Evolutionary conservation across 2,329 filamentous ascomycete species (phyloP).

Genomic region (Curvularia verruculosa): DNA sequence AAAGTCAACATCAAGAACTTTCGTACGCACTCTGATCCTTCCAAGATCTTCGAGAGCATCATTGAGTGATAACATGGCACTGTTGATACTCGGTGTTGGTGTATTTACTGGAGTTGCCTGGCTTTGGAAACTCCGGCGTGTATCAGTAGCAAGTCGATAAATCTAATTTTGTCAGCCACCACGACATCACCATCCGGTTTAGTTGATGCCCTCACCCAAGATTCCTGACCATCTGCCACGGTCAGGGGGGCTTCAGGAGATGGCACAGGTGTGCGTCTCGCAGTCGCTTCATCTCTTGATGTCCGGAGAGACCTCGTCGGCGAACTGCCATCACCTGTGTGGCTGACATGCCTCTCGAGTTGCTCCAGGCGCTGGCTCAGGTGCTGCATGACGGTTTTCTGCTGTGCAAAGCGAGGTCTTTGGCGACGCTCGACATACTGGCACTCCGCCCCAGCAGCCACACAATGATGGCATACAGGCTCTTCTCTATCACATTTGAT

Average conservation of each 20-base stretch:
- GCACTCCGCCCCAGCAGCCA: constrained; percentile 31
- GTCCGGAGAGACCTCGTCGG: constrained; percentile 2
- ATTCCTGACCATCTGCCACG: constrained; percentile 30
- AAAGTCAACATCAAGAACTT: constrained; percentile 17
- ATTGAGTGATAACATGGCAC: constrained; percentile 35
- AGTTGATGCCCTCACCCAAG: constrained; percentile 14
- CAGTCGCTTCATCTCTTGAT: not conserved
- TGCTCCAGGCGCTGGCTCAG: constrained; percentile 32
- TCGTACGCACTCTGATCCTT: constrained; percentile 30
- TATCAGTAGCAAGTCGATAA: constrained; percentile 36
- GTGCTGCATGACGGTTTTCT: constrained; percentile 27
- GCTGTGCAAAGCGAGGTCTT: constrained; percentile 32
- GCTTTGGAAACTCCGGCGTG: constrained; percentile 31
- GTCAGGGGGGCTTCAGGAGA: constrained; percentile 21
- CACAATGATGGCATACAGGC: constrained; percentile 36
- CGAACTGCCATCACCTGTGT: constrained; percentile 4
- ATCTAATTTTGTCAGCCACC: constrained; percentile 26
- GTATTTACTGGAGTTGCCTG: constrained; percentile 29
- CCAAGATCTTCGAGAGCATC: constrained; percentile 37
- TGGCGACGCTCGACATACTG: constrained; percentile 38
- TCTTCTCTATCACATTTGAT: constrained; percentile 39
- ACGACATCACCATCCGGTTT: not conserved
- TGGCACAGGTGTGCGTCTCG: constrained; percentile 12
- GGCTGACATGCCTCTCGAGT: constrained; percentile 34
- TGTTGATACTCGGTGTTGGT: constrained; percentile 30